A percentile compares a stretch with the other conserved stretches of the same genome.
Evolutionary conservation across 305 asterid genomes (phyloP).

Genomic region (Fraxinus baroniana): DNA sequence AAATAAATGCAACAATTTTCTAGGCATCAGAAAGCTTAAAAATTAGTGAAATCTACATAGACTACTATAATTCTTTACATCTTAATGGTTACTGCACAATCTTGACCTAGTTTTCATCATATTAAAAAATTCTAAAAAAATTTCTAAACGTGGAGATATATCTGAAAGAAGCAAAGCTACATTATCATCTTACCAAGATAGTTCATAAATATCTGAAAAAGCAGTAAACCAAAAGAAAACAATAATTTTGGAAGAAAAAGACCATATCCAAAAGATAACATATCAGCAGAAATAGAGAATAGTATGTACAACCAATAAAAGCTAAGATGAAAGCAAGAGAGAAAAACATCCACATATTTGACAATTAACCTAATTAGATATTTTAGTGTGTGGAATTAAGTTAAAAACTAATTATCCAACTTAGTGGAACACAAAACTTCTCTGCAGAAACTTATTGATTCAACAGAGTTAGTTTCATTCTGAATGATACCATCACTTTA

Average conservation of each 20-base stretch:
- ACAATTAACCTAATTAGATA: background rate
- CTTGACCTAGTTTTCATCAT: background rate
- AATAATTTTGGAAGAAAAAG: background rate
- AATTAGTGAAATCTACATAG: background rate
- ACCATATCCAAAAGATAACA: background rate
- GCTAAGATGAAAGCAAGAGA: background rate
- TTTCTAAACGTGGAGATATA: background rate
- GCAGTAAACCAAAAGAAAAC: background rate
- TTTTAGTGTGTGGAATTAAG: background rate
- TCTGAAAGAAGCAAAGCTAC: background rate
- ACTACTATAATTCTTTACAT: background rate
- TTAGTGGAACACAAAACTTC: background rate
- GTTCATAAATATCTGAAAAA: background rate
- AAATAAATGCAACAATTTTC: background rate
- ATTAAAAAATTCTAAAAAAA: background rate
- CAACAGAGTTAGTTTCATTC: background rate
- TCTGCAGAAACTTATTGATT: background rate
- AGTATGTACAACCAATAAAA: background rate
- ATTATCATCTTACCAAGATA: background rate
- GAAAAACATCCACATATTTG: background rate
- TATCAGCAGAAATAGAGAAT: background rate
- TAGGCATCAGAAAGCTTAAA: background rate
- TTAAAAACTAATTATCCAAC: background rate
- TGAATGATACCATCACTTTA: background rate
- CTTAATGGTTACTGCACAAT: background rate